phyloP scores from a whole-genome alignment of 1,284 basidiomycete genomes.

The Leccinum laetum region DNA sequence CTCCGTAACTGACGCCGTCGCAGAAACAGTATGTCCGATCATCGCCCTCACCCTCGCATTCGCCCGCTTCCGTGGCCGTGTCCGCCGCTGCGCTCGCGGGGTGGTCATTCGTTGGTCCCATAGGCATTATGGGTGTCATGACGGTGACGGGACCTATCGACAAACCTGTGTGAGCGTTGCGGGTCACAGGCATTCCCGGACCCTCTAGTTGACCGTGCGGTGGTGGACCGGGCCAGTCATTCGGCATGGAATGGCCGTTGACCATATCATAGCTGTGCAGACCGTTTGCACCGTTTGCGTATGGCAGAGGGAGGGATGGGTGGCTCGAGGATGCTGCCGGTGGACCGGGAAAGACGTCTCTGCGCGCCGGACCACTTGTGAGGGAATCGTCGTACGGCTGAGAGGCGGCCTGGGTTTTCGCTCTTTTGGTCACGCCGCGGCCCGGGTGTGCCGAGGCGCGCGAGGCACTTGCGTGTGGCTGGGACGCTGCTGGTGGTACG shows the following conservation, averaged over 20 bases:
- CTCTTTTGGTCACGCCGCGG: conserved; percentile 38
- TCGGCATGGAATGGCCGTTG: conserved; percentile 22
- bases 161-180: conserved; percentile 38
- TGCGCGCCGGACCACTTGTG: conserved; percentile 28
- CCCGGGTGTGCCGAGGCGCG: conserved; percentile 34
- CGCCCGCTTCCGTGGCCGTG: conserved; percentile 37
- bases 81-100: conserved; percentile 33
- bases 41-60: conserved; percentile 59
- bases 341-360: conserved; percentile 37
- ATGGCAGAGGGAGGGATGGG: conserved; percentile 43
- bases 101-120: conserved; percentile 25
- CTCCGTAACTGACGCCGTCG: conserved; percentile 84
- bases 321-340: conserved; percentile 40
- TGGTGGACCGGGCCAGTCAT: conserved; percentile 32
- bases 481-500: conserved; percentile 30
- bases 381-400: conserved; percentile 30
- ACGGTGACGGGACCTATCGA: conserved; percentile 30
- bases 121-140: conserved; percentile 23
- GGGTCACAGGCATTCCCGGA: conserved; percentile 69
- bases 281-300: conserved; percentile 32
- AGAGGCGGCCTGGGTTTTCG: conserved; percentile 26
- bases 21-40: conserved; percentile 88
- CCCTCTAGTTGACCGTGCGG: conserved; percentile 63
- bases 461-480: conserved; percentile 30
- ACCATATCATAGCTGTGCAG: conserved; percentile 36